Evolutionary conservation across 2,329 filamentous ascomycete genomes (phyloP).

Genomic region (Epichloe bromicola): DNA sequence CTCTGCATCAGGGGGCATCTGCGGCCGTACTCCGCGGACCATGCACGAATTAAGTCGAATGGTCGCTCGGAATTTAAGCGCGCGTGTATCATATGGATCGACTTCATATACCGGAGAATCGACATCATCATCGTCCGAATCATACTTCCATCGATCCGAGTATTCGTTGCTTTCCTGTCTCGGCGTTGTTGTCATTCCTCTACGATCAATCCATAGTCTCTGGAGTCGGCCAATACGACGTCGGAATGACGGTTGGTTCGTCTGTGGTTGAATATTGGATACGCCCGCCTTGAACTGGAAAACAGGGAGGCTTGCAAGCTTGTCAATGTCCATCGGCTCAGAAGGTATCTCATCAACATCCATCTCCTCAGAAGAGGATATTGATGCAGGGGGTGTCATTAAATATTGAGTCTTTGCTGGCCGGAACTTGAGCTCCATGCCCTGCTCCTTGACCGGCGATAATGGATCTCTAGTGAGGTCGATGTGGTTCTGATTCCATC

Average conservation of each 20-base stretch:
- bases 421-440: constrained; percentile 50
- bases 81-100: constrained; percentile 53
- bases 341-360: constrained; percentile 37
- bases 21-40: constrained; percentile 25
- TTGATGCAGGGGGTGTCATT: constrained; percentile 52
- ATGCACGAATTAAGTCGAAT: constrained; percentile 36
- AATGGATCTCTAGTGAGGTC: constrained; percentile 80
- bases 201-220: constrained; percentile 77
- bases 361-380: constrained; percentile 42
- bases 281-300: constrained; percentile 34
- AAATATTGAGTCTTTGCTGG: constrained; percentile 59
- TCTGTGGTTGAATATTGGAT: constrained; percentile 24
- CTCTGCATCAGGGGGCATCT: constrained; percentile 16
- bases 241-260: constrained; percentile 55
- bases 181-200: constrained; percentile 44
- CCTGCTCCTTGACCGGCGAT: constrained; percentile 59
- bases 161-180: constrained; percentile 29
- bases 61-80: constrained; percentile 48
- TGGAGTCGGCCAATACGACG: constrained; percentile 75
- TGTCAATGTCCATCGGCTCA: constrained; percentile 29
- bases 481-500: constrained; percentile 83
- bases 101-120: constrained; percentile 62
- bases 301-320: constrained; percentile 19
- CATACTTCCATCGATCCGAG: constrained; percentile 71
- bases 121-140: constrained; percentile 75